Base-by-base conservation (phyloP, 2,329 filamentous ascomycete genomes). In the Sporothrix globosa region DNA sequence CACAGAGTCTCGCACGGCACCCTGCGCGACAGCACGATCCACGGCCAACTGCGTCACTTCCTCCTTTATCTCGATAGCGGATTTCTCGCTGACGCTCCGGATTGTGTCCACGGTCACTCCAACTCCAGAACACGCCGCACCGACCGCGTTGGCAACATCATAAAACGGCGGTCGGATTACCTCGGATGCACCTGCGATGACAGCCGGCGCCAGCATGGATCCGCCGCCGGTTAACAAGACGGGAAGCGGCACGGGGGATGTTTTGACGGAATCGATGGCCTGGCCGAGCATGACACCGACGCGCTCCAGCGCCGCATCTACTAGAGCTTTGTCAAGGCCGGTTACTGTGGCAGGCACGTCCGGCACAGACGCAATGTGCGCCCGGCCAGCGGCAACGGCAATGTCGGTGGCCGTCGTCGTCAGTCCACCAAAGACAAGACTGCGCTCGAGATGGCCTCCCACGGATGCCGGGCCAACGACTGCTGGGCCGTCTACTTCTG, bases 181-280 rank as follows among this genome's bases (percentile, higher is more conserved):
- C 24, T 34, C 53, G 27, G 53, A 56, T 14, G 53, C 27, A n/a
- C 53, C 27, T 4, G 27, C 53, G n/a, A 56, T 56, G 19, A n/a
- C 17, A 9, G n/a, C 53, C 13, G 27, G 53, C 2, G 53, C 27
- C 53, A 56, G 4, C 3, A 56, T 56, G 27, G 27, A 56, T 4
- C 53, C 53, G 11, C 53, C 53, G 3, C 53, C 53, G 10, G 53
- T 56, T 1, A 56, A 27, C 14, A 56, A 30, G 17, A 56, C 53
- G 14, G 53, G 27, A 2, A 56, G 53, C 10, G 27, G 53, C 27
- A 19, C 27, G 14, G 53, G 53, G 5, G 53, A 39, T 19, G 27
- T 56, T 56, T 56, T 56, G 53, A 56, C 53, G 14, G 11, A 27
- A 56, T 56, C 53, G 13, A 56, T 56, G 27, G 27, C 53, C 17